phyloP scores from a whole-genome alignment of 768 basidiomycete species.

The Rhodotorula graminis region DNA sequence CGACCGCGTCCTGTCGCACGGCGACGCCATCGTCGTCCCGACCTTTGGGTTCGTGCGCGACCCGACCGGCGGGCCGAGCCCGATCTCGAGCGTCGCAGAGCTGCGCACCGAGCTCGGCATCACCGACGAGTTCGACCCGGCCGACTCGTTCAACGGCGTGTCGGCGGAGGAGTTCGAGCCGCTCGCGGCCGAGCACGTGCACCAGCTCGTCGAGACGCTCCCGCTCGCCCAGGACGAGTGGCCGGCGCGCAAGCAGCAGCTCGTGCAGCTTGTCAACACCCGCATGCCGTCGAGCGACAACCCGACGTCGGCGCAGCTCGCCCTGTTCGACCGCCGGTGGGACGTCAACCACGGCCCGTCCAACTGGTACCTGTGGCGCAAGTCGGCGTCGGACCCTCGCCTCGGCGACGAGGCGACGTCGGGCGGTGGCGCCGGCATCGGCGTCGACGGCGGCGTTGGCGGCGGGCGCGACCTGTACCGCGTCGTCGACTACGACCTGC shows the following conservation, averaged over 20 bases:
- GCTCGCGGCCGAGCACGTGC: conserved; percentile 32
- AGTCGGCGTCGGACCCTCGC: conserved; percentile 31
- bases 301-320: conserved; percentile 24
- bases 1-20: conserved; percentile 35
- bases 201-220: conserved; percentile 19
- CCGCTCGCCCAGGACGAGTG: conserved; percentile 35
- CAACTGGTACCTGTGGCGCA: conserved; percentile 42
- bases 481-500: conserved; percentile 42
- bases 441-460: conserved; percentile 25
- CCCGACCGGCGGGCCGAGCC: conserved; percentile 11
- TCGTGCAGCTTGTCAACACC: conserved; percentile 38
- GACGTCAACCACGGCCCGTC: conserved; percentile 41
- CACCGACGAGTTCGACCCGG: not conserved
- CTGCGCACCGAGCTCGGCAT: conserved; percentile 25
- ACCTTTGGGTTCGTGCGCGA: conserved; percentile 40
- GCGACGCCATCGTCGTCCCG: conserved; percentile 43
- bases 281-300: conserved; percentile 18
- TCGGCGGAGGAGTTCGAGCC: conserved; percentile 27
- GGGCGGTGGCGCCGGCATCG: conserved; percentile 35
- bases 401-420: conserved; percentile 18
- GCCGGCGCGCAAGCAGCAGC: conserved; percentile 37
- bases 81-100: conserved; percentile 9
- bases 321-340: conserved; percentile 40
- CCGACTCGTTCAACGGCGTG: conserved; percentile 31
- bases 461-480: conserved; percentile 36